Percentiles rank a stretch among this genome's conserved stretches.
Conservation (phyloP, 2,329 filamentous ascomycete species). For the Aspergillus carbonarius region DNA sequence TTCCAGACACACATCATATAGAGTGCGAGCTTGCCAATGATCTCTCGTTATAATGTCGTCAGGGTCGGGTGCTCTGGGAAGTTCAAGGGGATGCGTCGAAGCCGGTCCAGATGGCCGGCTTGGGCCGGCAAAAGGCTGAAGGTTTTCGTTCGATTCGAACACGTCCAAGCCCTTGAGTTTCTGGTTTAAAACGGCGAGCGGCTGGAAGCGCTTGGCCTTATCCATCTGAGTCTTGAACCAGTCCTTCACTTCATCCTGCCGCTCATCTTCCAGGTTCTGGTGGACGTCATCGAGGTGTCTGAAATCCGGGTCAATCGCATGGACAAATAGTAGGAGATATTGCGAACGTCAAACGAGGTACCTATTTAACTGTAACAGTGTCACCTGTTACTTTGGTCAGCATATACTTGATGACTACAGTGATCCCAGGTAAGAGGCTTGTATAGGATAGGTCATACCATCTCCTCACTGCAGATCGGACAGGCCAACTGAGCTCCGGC, state of each 20-base stretch:
- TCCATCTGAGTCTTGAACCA: conserved; percentile 96
- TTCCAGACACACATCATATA: conserved; percentile 80
- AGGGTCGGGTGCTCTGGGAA: conserved; percentile 61
- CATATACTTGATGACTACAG: background rate
- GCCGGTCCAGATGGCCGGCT: conserved; percentile 31
- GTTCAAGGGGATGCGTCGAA: conserved; percentile 31
- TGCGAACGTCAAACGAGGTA: conserved; percentile 30
- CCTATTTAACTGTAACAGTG: conserved; percentile 86
- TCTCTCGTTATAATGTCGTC: conserved; percentile 84
- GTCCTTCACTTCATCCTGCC: conserved; percentile 92
- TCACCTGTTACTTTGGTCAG: conserved; percentile 61
- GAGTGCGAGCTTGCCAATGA: conserved; percentile 81
- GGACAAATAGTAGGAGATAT: background rate
- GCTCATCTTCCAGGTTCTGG: conserved; percentile 81
- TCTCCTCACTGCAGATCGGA: conserved; percentile 98
- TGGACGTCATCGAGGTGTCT: conserved; percentile 85
- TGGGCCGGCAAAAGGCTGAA: conserved; percentile 40
- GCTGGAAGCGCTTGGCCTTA: conserved; percentile 91
- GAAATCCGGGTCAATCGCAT: conserved; percentile 18
- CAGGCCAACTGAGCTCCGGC: conserved; percentile 73
- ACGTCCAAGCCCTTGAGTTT: conserved; percentile 90
- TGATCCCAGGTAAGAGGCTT: background rate
- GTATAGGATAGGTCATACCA: conserved; percentile 59
- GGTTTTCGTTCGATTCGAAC: conserved; percentile 84
- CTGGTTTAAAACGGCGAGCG: conserved; percentile 85